These are phyloP conservation scores for Reutealis trisperma DNA, from an alignment of 345 rosid genomes.

Conservation along the genomic window DNA sequence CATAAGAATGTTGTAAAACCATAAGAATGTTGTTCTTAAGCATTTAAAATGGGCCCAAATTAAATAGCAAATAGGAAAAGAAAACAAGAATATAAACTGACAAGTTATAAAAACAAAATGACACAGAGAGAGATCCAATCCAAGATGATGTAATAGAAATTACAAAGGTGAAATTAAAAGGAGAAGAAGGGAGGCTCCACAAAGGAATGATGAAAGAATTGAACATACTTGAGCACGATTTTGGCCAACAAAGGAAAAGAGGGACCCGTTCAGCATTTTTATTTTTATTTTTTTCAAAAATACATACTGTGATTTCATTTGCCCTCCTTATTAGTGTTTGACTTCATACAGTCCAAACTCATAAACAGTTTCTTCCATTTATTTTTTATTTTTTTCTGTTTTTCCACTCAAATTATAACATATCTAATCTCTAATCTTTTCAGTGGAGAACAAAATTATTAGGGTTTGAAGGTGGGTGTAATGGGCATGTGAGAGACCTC, in stretches of 20 bases:
- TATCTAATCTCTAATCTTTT: slow-evolving; percentile 7
- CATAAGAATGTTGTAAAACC: no score
- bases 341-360: slow-evolving; percentile 26
- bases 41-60: neutral
- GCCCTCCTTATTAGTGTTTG: slow-evolving; percentile 29
- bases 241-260: slow-evolving; percentile 13
- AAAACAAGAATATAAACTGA: neutral
- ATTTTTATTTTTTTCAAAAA: slow-evolving; percentile 16
- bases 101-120: neutral
- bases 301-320: neutral
- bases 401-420: slow-evolving; percentile 14
- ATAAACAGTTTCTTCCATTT: neutral
- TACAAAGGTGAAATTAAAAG: slow-evolving; percentile 16
- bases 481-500: slow-evolving; percentile 38
- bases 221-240: slow-evolving; percentile 44
- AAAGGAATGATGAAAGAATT: slow-evolving; percentile 66
- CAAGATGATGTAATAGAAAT: slow-evolving; percentile 28
- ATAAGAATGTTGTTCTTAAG: neutral
- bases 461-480: slow-evolving; percentile 44
- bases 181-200: slow-evolving; percentile 40
- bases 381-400: neutral
- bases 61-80: neutral
- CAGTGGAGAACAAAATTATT: slow-evolving; percentile 68
- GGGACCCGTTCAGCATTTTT: slow-evolving; percentile 1
- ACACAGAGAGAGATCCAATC: slow-evolving; percentile 24